Percentiles rank a stretch among this genome's conserved stretches.
phyloP scores from a whole-genome alignment of 495 filamentous ascomycete genomes.

The Talaromyces liani region DNA sequence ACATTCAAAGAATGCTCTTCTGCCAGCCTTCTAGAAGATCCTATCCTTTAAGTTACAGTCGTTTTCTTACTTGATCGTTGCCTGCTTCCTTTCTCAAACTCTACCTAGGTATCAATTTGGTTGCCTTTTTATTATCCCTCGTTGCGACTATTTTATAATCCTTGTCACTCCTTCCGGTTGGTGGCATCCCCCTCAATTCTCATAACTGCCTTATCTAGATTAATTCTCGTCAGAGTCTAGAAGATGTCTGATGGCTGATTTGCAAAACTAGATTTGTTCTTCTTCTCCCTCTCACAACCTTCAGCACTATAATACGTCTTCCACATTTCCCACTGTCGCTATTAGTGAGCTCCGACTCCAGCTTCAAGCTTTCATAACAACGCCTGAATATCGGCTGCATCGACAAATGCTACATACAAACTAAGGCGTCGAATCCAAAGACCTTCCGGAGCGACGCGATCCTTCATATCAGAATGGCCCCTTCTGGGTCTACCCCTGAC shows the following conservation, averaged over 20 bases:
- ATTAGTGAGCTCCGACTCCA: background rate
- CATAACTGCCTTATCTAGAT: background rate
- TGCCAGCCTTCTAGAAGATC: background rate
- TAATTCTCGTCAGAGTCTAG: background rate
- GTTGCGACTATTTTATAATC: background rate
- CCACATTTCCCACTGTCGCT: background rate
- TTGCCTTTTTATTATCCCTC: background rate
- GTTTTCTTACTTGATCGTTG: background rate
- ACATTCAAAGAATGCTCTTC: background rate
- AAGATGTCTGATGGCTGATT: background rate
- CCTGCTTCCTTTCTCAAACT: background rate
- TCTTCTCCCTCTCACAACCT: background rate
- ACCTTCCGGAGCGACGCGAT: background rate
- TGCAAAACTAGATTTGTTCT: background rate
- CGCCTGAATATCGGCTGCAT: background rate
- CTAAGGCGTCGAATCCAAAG: background rate
- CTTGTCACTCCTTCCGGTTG: background rate
- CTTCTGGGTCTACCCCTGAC: background rate
- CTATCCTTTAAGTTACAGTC: background rate
- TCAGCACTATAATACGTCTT: background rate
- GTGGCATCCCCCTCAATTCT: background rate
- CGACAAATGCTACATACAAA: background rate
- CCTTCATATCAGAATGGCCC: background rate
- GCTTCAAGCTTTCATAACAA: background rate
- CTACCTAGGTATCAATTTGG: background rate